These are phyloP conservation scores for Sporothrix brunneoviolacea DNA, from an alignment of 2,329 filamentous ascomycete species.

Conservation along the genomic window DNA sequence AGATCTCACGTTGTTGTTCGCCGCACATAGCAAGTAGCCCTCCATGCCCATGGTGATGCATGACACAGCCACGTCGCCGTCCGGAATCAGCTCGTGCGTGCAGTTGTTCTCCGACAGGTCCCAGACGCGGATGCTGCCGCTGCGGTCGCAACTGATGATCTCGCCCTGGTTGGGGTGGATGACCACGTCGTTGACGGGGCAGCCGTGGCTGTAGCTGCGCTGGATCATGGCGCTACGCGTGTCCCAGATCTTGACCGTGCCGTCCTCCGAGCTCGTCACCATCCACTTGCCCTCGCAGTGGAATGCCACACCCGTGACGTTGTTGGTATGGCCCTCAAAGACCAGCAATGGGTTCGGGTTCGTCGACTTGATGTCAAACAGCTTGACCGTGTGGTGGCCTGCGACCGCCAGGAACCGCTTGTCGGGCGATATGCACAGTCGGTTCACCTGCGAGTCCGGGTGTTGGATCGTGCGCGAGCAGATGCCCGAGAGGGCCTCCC, in stretches of 20 bases:
- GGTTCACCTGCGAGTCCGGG: constrained; percentile 96
- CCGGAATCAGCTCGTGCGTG: constrained; percentile 90
- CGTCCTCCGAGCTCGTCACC: constrained; percentile 95
- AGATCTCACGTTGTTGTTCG: constrained; percentile 70
- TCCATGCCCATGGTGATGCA: constrained; percentile 96
- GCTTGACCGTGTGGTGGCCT: constrained; percentile 77
- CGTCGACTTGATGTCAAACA: constrained; percentile 98
- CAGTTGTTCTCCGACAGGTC: constrained; percentile 96
- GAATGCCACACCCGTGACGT: constrained; percentile 94
- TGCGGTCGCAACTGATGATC: constrained; percentile 90
- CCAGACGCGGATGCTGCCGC: constrained; percentile 91
- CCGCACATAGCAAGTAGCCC: constrained; percentile 84
- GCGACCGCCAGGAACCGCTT: constrained; percentile 91
- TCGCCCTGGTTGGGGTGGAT: constrained; percentile 99
- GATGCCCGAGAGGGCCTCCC: constrained; percentile 96
- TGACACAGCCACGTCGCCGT: constrained; percentile 88
- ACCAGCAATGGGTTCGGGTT: constrained; percentile 89
- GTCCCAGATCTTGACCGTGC: constrained; percentile 96
- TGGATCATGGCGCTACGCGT: constrained; percentile 80
- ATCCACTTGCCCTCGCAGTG: constrained; percentile 99
- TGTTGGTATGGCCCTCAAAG: constrained; percentile 92
- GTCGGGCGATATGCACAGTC: constrained; percentile 95
- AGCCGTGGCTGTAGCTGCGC: constrained; percentile 85
- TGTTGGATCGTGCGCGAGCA: constrained; percentile 98
- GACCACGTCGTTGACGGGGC: constrained; percentile 94